phyloP scores from a whole-genome alignment of 345 rosid genomes.

The Triadica sebifera region DNA sequence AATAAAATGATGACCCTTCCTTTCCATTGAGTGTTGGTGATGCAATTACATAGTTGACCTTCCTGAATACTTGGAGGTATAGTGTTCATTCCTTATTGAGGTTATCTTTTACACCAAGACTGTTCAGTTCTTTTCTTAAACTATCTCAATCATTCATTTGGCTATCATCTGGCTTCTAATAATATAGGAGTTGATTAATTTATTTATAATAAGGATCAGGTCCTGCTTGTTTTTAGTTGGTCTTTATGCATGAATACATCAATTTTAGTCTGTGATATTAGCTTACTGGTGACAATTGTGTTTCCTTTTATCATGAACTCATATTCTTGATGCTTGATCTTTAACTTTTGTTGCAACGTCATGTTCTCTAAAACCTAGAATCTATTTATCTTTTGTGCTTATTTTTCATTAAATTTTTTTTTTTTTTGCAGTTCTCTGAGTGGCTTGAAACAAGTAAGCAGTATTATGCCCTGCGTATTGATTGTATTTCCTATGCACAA shows the following conservation, averaged over 20 bases:
- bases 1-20: too few species aligned
- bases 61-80: background rate
- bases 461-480: slow-evolving; percentile 14
- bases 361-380: background rate
- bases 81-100: background rate
- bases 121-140: background rate
- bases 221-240: background rate
- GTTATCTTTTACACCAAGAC: background rate
- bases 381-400: background rate
- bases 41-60: background rate
- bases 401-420: background rate
- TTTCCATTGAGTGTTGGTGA: background rate
- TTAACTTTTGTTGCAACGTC: background rate
- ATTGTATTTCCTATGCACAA: slow-evolving; percentile 9
- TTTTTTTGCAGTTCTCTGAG: slow-evolving; percentile 18
- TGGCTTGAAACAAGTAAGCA: slow-evolving; percentile 13
- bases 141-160: background rate
- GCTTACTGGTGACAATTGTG: too few species aligned
- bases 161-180: background rate
- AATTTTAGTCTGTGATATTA: background rate
- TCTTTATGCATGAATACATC: background rate
- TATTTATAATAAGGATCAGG: background rate
- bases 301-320: background rate
- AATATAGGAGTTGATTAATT: background rate
- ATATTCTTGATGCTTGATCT: background rate